Conservation (phyloP, 805 yeast species). For the Candida methanosorbosa region DNA sequence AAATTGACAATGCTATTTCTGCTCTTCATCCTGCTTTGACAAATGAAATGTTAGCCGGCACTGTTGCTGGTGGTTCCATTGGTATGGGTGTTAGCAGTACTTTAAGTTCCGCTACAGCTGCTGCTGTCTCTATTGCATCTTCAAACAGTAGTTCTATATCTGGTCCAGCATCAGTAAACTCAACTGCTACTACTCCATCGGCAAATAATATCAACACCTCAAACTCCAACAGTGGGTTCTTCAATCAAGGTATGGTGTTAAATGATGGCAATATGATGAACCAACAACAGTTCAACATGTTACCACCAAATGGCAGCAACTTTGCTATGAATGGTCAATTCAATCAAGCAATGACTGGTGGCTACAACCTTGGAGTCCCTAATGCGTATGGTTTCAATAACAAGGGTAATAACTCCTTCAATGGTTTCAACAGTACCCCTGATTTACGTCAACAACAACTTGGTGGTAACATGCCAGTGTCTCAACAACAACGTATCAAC, state of each 20-base stretch:
- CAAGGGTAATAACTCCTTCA: not conserved
- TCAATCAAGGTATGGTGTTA: not conserved
- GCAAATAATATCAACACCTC: not conserved
- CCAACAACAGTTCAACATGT: not conserved
- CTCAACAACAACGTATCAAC: constrained; percentile 6
- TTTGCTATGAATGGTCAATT: not conserved
- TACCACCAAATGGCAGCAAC: not conserved
- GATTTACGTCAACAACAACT: not conserved
- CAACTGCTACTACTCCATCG: constrained; percentile 1
- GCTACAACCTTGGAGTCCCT: not conserved
- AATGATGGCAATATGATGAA: not conserved
- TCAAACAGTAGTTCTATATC: too few relatives aligned
- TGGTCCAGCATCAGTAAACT: too few relatives aligned
- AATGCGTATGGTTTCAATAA: not conserved
- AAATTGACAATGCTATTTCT: constrained; percentile 9
- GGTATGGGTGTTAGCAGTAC: constrained; percentile 17
- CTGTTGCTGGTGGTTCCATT: constrained; percentile 19
- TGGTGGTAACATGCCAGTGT: not conserved
- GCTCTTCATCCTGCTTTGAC: constrained; percentile 18
- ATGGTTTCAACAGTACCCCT: not conserved
- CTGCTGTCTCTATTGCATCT: constrained; percentile 1
- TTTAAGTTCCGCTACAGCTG: not conserved
- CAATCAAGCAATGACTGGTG: not conserved
- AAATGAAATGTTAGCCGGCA: constrained; percentile 17
- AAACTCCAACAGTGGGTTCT: not conserved